Evolutionary conservation across 75 land plant species (phyloP), one percentile per base, ranked within the genome.

Genomic region (Cunninghamia lanceolata): DNA sequence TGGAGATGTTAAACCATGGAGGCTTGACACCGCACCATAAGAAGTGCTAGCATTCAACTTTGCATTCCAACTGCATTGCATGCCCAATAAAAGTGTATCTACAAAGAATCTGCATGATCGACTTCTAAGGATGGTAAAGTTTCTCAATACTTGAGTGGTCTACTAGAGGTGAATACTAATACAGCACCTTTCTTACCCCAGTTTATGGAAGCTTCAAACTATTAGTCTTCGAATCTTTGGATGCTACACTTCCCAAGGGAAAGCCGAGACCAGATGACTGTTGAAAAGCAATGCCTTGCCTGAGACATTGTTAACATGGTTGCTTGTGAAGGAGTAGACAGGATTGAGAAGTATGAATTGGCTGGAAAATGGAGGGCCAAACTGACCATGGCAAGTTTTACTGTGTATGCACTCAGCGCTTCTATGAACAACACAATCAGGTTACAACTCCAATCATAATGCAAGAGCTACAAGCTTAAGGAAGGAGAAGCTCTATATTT

Each of bases 251-350:
- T 30, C 91, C 98, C 13, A 87, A n/a, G n/a, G n/a, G n/a, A n/a
- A n/a, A n/a, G n/a, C n/a, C n/a, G n/a, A n/a, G 95, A 39, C 2
- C 40, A 39, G 83, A 89, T 95, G 85, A 97, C 94, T 86, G 96
- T 97, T n/a, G 99, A 97, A 88, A 93, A 89, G 85, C 99, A 97
- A n/a, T 97, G 99, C 89, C 89, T 97, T 68, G 99, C 99, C 25
- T 73, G 95, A 35, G 96, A 97, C 86, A 94, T 97, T 40, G 94
- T 97, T 25, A 97, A 97, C 89, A 91, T 97, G 56, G 92, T 97
- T 35, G 97, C 99, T 3, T 97, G 99, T 59, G 99, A 97, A 68
- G 99, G 97, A 19, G 93, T 84, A 56, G 99, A 97, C 19, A 88
- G 97, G 79, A 89, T 97, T 75, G 99, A 97, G 86, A 87, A 96